Evolutionary conservation across 2,329 filamentous ascomycete species (phyloP).

Genomic region (Blumeria hordei): DNA sequence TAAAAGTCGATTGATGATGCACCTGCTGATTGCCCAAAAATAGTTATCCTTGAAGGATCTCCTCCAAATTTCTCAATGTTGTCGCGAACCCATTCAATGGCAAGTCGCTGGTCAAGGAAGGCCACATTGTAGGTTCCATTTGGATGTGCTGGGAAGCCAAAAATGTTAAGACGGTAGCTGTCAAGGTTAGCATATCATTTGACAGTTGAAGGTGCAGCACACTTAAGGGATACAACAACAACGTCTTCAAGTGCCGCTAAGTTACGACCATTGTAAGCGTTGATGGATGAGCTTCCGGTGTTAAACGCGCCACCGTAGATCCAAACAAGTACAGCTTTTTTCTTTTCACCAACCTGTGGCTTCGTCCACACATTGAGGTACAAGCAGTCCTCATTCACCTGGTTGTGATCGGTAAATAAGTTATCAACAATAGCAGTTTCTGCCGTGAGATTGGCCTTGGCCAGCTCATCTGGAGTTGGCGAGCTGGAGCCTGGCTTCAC

Average conservation of each 20-base stretch:
- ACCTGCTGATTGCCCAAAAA: slow-evolving; percentile 24
- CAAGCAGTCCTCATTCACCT: slow-evolving; percentile 17
- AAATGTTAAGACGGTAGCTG: slow-evolving; percentile 18
- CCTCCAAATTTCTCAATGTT: slow-evolving; percentile 17
- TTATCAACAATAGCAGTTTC: slow-evolving; percentile 5
- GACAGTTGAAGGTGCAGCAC: slow-evolving; percentile 8
- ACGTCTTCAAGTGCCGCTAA: slow-evolving; percentile 21
- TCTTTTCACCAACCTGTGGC: slow-evolving; percentile 10
- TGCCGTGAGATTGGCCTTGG: slow-evolving; percentile 8
- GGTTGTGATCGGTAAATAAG: slow-evolving; percentile 2
- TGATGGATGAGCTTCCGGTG: slow-evolving; percentile 17
- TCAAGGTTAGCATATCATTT: slow-evolving; percentile 3
- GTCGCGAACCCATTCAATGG: slow-evolving; percentile 15
- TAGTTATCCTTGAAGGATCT: slow-evolving; percentile 14
- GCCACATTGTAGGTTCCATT: slow-evolving; percentile 20
- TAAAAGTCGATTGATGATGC: slow-evolving; percentile 15
- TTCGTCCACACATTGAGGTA: slow-evolving; percentile 18
- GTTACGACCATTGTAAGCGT: slow-evolving; percentile 20
- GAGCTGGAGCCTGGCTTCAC: slow-evolving; percentile 1
- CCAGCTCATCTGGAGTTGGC: not conserved
- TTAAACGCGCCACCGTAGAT: slow-evolving; percentile 18
- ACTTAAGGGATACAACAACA: slow-evolving; percentile 24
- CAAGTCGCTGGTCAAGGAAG: slow-evolving; percentile 18
- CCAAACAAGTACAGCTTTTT: slow-evolving; percentile 15
- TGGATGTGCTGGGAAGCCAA: slow-evolving; percentile 10